phyloP scores from a whole-genome alignment of 2,329 filamentous ascomycete species.

The Alternaria longipes region DNA sequence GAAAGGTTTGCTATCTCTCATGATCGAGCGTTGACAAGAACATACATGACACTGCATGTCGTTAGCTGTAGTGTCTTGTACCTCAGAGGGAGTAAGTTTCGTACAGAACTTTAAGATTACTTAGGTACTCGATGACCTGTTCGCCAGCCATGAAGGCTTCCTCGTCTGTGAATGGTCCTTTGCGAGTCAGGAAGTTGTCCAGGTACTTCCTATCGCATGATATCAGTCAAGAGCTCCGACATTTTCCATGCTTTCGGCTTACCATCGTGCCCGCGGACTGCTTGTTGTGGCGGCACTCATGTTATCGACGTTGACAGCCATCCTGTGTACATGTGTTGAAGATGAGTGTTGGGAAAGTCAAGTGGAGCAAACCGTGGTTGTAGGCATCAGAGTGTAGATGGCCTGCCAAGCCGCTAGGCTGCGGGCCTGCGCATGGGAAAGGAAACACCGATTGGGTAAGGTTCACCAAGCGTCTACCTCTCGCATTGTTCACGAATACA shows the following conservation, averaged over 20 bases:
- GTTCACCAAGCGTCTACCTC: constrained; percentile 5
- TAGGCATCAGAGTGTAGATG: constrained; percentile 36
- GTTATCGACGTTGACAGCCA: constrained; percentile 33
- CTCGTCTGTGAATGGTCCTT: constrained; percentile 82
- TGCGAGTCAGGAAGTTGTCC: constrained; percentile 77
- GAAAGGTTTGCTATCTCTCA: neutral
- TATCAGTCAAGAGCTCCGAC: constrained; percentile 27
- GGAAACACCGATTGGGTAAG: constrained; percentile 31
- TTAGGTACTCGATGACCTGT: constrained; percentile 55
- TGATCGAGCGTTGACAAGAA: constrained; percentile 5
- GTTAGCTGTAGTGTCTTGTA: constrained; percentile 29
- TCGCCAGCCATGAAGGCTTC: constrained; percentile 60
- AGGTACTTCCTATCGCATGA: constrained; percentile 75
- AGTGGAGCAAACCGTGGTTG: constrained; percentile 26
- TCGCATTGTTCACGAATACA: constrained; percentile 1
- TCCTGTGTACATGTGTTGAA: constrained; percentile 25
- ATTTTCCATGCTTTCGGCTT: constrained; percentile 7
- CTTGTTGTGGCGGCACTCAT: constrained; percentile 24
- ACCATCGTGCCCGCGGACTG: constrained; percentile 57
- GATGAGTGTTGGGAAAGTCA: constrained; percentile 15
- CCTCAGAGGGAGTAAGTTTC: constrained; percentile 42
- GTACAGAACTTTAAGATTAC: constrained; percentile 68
- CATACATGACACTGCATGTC: constrained; percentile 50
- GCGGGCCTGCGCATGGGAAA: constrained; percentile 23
- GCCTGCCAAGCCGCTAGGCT: constrained; percentile 37